These are phyloP conservation scores for Straminergon stramineum DNA, from an alignment of 225 moss, liverwort and hornwort genomes.

Conservation along the genomic window DNA sequence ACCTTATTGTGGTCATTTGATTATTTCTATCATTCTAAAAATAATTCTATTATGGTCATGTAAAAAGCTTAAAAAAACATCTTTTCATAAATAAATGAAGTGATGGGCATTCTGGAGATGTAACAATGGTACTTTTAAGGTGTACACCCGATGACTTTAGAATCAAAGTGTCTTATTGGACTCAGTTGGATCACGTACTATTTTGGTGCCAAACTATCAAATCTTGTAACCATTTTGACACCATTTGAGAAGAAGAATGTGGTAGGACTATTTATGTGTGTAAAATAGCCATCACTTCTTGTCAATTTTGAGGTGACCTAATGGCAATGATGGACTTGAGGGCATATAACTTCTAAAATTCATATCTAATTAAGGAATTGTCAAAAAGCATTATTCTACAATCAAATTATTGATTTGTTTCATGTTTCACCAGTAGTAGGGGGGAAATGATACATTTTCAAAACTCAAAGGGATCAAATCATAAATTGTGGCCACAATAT, in stretches of 20 bases:
- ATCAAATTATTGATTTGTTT: neutral
- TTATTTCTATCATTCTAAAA: neutral
- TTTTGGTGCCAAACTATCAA: neutral
- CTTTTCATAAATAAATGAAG: neutral
- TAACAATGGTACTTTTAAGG: neutral
- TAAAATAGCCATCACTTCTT: neutral
- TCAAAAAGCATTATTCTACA: neutral
- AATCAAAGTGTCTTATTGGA: neutral
- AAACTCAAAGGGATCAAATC: neutral
- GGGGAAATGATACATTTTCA: neutral
- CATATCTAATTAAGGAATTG: too few species aligned
- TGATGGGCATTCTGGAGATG: accelerated
- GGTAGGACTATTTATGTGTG: neutral
- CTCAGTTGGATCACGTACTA: accelerated
- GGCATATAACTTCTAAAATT: neutral
- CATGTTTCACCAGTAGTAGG: accelerated
- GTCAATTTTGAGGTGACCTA: neutral
- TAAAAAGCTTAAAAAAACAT: too few species aligned
- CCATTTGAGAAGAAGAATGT: too few species aligned
- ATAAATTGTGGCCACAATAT: accelerated
- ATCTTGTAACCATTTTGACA: neutral
- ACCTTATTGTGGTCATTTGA: neutral
- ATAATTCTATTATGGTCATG: accelerated
- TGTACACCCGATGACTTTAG: accelerated
- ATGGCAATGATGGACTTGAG: accelerated